Percentiles rank a stretch among this genome's conserved stretches.
phyloP scores from a whole-genome alignment of 495 filamentous ascomycete genomes.

The Podospora bellae-mahoneyi region DNA sequence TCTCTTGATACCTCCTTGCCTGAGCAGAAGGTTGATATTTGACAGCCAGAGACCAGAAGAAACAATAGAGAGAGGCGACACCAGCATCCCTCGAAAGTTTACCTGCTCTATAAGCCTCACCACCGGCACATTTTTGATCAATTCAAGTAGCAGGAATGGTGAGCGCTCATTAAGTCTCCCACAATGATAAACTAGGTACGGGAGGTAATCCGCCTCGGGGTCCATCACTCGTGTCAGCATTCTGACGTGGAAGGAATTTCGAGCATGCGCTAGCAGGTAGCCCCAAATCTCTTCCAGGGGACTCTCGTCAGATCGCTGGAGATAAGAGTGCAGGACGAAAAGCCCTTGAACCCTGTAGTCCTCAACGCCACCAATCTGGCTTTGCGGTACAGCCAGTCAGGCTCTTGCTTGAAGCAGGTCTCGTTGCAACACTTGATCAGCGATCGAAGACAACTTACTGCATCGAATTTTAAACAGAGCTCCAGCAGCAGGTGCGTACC shows the following conservation, averaged over 20 bases:
- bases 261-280: background rate
- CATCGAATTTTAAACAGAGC: background rate
- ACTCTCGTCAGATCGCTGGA: background rate
- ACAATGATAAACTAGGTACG: background rate
- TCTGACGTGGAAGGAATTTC: background rate
- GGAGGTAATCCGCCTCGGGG: background rate
- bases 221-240: background rate
- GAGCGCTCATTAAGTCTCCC: background rate
- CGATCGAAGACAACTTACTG: background rate
- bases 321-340: background rate
- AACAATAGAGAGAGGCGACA: background rate
- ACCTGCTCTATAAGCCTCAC: background rate
- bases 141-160: background rate
- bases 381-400: background rate
- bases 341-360: background rate
- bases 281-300: background rate
- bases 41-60: background rate
- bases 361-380: background rate
- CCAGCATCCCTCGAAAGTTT: background rate
- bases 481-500: conserved; percentile 2
- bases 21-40: background rate
- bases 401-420: conserved; percentile 2
- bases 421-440: background rate
- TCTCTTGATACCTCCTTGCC: background rate
- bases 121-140: background rate